A percentile compares a stretch with the other conserved stretches of the same genome.
Evolutionary conservation across 371 early-diverging fungal species (phyloP).

Genomic region (Mucor saturninus): DNA sequence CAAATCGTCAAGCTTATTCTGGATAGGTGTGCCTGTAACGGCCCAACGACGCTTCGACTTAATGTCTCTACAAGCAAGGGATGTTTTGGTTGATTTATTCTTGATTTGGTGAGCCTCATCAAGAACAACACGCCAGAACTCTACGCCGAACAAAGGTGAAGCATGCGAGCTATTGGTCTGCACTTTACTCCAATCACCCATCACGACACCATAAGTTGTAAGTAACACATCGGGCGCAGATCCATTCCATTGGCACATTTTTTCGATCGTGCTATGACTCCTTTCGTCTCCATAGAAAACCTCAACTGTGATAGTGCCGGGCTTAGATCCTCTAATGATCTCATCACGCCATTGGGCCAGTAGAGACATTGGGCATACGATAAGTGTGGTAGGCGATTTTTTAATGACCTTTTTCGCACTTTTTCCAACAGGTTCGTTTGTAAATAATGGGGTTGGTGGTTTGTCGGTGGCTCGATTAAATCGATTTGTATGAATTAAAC

Average conservation of each 20-base stretch:
- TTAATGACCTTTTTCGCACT: background rate
- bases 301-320: constrained; percentile 45
- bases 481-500: constrained; percentile 69
- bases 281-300: constrained; percentile 65
- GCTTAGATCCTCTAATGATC: constrained; percentile 52
- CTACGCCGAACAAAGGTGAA: constrained; percentile 35
- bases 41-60: constrained; percentile 76
- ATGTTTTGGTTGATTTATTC: constrained; percentile 59
- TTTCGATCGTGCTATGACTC: constrained; percentile 7
- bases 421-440: background rate
- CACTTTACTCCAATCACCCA: constrained; percentile 51
- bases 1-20: constrained; percentile 80
- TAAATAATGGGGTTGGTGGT: background rate
- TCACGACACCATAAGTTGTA: constrained; percentile 71
- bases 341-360: constrained; percentile 80
- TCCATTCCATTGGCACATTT: constrained; percentile 37
- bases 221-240: constrained; percentile 62
- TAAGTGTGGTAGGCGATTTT: constrained; percentile 59
- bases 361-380: constrained; percentile 76
- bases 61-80: constrained; percentile 66
- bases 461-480: constrained; percentile 1
- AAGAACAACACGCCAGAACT: constrained; percentile 69
- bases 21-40: constrained; percentile 81
- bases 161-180: background rate
- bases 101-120: constrained; percentile 86